Base-by-base conservation (phyloP, 2,329 filamentous ascomycete species). In the Talaromyces sp. region DNA sequence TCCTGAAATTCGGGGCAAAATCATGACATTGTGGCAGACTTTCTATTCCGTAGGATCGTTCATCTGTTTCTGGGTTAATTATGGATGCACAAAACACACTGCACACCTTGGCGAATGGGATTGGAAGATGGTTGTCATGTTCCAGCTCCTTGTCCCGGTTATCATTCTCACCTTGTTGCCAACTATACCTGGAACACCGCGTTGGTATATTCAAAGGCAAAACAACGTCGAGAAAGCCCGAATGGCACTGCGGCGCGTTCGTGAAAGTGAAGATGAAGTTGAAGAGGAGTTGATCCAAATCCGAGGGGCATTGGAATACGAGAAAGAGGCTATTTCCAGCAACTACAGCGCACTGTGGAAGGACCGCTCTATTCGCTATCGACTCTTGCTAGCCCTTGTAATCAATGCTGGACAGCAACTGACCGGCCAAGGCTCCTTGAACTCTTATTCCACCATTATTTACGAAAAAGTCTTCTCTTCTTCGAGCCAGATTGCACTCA, bases 321-420 rank as follows among this genome's bases (percentile, higher is more conserved):
- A 90, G 75, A 87, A 87, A 67, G 87, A 90, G 71, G 84, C 84
- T 35, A 86, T 88, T 68, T 84, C 83, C 9, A 78, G 79, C 60
- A 81, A 80, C 26, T 90, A 90, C 74, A 75, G 78, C 60, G 86
- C 87, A 0, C 80, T 90, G 19, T 89, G 87, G 84, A 88, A 86
- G 72, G 88, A 90, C 73, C 81, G 80, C 43, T 89, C 86, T 13
- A 76, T 90, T 51, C 82, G 88, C 66, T 88, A 86, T 78, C 84
- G 88, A 58, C 81, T 90, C 64, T 75, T 80, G 51, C 81, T 90
- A 31, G 86, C 86, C 26, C 82, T 88, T 64, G 74, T 89, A 55
- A 75, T 90, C 73, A 90, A 90, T 70, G 81, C 86, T 52, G 87
- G 87, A 52, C 88, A 89, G 72, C 88, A 90, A 72, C 80, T 90